phyloP scores from a whole-genome alignment of 257 asterid species.

The Fraxinus cuspidata region DNA sequence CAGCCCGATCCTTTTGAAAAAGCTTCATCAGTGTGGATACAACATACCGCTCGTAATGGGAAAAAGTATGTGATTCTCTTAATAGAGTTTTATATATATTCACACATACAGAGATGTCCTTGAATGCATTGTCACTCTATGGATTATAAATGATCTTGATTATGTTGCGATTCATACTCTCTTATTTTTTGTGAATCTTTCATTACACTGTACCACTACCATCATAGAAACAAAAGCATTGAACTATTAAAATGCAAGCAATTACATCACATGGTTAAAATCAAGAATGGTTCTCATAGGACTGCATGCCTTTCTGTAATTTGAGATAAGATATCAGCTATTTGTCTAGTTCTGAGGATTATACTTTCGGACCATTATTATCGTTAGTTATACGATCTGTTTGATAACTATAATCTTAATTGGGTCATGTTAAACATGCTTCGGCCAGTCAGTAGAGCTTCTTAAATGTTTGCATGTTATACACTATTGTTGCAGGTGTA shows the following conservation, averaged over 20 bases:
- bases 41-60: constrained; percentile 65
- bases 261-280: neutral
- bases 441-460: neutral
- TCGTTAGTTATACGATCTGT: neutral
- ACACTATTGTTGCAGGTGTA: neutral
- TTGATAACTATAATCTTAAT: too few relatives aligned
- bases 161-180: neutral
- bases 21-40: constrained; percentile 61
- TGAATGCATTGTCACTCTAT: neutral
- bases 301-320: neutral
- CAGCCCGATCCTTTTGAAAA: constrained; percentile 36
- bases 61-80: constrained; percentile 55
- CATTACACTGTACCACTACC: neutral
- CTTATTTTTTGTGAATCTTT: neutral
- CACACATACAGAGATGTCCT: neutral
- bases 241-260: neutral
- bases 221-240: neutral
- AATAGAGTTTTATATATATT: neutral
- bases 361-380: neutral
- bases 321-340: neutral
- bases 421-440: neutral
- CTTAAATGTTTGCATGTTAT: neutral
- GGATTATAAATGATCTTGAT: neutral
- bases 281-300: neutral
- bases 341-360: neutral